Evolutionary conservation across 768 basidiomycete species (phyloP).

Genomic region (Termitomyces titanicus): DNA sequence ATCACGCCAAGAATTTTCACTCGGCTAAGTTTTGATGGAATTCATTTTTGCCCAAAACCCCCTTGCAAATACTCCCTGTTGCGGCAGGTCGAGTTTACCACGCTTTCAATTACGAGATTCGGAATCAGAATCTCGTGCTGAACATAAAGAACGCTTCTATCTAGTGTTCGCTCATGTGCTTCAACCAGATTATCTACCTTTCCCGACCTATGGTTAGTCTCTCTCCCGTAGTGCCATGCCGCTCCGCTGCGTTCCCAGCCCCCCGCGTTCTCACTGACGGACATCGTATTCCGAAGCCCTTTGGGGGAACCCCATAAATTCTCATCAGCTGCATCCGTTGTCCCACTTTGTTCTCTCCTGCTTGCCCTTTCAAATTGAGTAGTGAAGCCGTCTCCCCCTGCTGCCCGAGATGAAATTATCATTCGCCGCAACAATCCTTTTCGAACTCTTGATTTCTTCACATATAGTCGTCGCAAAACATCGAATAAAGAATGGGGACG

Average conservation of each 20-base stretch:
- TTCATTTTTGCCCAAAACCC: too few relatives aligned
- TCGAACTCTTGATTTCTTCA: not conserved
- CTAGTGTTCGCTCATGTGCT: not conserved
- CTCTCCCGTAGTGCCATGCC: not conserved
- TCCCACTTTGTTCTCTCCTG: not conserved
- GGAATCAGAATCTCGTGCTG: not conserved
- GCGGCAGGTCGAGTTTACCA: too few relatives aligned
- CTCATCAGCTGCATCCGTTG: not conserved
- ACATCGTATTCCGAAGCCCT: not conserved
- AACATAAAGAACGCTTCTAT: not conserved
- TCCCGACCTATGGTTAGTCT: not conserved
- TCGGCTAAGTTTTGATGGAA: too few relatives aligned
- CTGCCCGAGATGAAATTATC: not conserved
- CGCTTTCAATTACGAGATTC: too few relatives aligned
- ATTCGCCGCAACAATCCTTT: not conserved
- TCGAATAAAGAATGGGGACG: conserved; percentile 27
- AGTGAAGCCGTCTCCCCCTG: not conserved
- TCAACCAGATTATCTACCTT: not conserved
- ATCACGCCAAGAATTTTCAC: too few relatives aligned
- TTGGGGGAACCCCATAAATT: not conserved
- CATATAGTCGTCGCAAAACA: conserved; percentile 8
- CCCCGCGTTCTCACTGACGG: too few relatives aligned
- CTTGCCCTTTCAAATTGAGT: not conserved
- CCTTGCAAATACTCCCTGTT: too few relatives aligned
- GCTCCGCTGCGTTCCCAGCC: not conserved